Evolutionary conservation across 352 stramenopile species (phyloP), one percentile per base, ranked within the genome.

Genomic region (Blastocystis sp.): DNA sequence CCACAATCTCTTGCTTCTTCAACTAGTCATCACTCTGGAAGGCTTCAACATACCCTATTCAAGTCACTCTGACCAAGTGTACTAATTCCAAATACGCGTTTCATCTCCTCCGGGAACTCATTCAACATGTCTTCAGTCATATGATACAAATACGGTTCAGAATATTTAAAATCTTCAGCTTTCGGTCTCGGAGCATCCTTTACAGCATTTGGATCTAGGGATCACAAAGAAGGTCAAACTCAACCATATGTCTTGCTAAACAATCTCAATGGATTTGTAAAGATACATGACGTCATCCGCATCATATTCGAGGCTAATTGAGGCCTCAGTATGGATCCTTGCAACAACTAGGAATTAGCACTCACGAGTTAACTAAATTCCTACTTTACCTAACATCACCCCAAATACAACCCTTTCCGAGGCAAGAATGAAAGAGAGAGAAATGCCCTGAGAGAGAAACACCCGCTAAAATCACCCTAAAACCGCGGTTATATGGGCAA

Each of bases 191-290:
- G 60, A 77, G 78, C 78, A 62, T 76, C 60, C 53, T 89, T 79
- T 11, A 89, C 78, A 30, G 78, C 78, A 11, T 84, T 84, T 68
- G 73, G 73, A 44, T 84, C 73, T 84, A 84, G 11, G 35, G 22
- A 1, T 13, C 27, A 19, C 42, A 42, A 66, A 66, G 53, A 35
- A 30, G 15, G 0, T 13, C 62, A 24, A 44, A 84, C 0, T 35
- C 6, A 48, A 84, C 73, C 73, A 84, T 84, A 84, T 84, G 73
- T 84, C 48, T 84, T 84, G 30, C 73, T 84, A 42, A 84, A 84
- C 6, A 11, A 69, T 66, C 73, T 44, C 48, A 84, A 48, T 27
- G 44, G 51, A n/a, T 53, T 84, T 27, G 24, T 30, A 33, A 84
- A 33, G 13, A 64, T 17, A 37, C 42, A 33, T 0, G 73, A 84